Percentiles rank a stretch among this genome's conserved stretches.
phyloP scores from a whole-genome alignment of 2,329 filamentous ascomycete species.

The Colletotrichum scovillei region DNA sequence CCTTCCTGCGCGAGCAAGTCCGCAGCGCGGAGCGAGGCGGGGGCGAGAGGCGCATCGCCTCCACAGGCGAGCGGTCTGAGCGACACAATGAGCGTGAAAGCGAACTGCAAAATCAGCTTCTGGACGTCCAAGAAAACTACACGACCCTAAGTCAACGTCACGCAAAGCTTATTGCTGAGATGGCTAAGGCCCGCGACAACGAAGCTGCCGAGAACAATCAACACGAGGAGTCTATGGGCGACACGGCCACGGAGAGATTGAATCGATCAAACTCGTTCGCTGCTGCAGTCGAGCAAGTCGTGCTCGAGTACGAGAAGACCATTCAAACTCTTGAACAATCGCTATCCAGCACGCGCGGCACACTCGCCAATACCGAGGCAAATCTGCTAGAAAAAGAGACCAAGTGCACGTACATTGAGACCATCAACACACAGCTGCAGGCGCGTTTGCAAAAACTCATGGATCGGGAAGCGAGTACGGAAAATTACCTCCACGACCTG shows the following conservation, averaged over 20 bases:
- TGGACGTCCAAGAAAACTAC: conserved; percentile 96
- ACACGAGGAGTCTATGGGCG: conserved; percentile 73
- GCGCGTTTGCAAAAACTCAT: conserved; percentile 90
- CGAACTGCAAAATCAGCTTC: conserved; percentile 91
- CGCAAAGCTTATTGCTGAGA: conserved; percentile 93
- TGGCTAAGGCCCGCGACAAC: conserved; percentile 85
- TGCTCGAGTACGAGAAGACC: conserved; percentile 98
- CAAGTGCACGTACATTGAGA: conserved; percentile 92
- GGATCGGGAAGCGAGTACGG: conserved; percentile 91
- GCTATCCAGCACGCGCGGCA: conserved; percentile 86
- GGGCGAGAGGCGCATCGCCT: conserved; percentile 62
- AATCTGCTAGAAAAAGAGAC: conserved; percentile 91
- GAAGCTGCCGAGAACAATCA: conserved; percentile 70
- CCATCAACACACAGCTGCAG: conserved; percentile 90
- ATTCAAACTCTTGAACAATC: conserved; percentile 94
- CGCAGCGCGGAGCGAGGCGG: conserved; percentile 79
- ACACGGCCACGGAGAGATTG: conserved; percentile 85
- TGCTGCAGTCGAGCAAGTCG: conserved; percentile 94
- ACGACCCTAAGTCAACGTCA: conserved; percentile 90
- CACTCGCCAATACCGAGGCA: conserved; percentile 86
- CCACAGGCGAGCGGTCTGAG: conserved; percentile 76
- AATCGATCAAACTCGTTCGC: conserved; percentile 97
- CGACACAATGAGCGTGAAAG: conserved; percentile 86
- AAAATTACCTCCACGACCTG: conserved; percentile 91
- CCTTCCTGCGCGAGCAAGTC: conserved; percentile 94